Evolutionary conservation across 192 early-diverging fungal genomes (phyloP), one percentile per base, ranked within the genome.

Genomic region (Entomortierella beljakovae): DNA sequence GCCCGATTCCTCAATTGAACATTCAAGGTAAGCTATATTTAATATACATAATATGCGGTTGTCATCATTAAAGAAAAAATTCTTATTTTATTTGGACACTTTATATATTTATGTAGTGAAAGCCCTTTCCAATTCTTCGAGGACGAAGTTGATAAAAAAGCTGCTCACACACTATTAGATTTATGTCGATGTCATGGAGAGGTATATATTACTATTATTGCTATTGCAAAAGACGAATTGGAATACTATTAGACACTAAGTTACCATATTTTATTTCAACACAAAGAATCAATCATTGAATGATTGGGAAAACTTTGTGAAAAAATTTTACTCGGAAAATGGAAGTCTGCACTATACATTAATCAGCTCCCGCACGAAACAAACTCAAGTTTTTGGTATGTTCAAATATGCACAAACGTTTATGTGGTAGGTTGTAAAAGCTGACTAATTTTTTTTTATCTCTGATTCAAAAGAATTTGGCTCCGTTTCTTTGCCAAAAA

Each of bases 341-440:
- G 67, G 57, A 6, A 59, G 57, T 18, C 57, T 60, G 23, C 59
- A 69, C 25, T 61, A 60, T 32, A 69, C 48, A 7, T 37, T 69
- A 20, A 20, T 61, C 25, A 69, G 61, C n/a, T 34, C 67, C 15
- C 10, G 10, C 25, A 61, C 26, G 23, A 69, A 69, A n/a, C 49
- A 61, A 4, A 60, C 22, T 57, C 59, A 60, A 35, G 55, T 46
- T 1, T 69, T 60, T 33, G 67, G 67, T 69, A 69, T 42, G 32
- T 28, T 33, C 23, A 61, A 11, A 46, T 26, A 7, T 26, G 35
- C 22, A 23, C 28, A 22, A 6, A 6, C 37, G 38, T 42, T 6
- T 6, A 25, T 59, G 16, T 1, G 6, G 20, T 10, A 38, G 7
- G 5, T 18, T 26, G 15, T 31, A 32, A 26, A 33, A 11, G 13